Evolutionary conservation across 176 grass and related monocot species (phyloP), one percentile per base, ranked within the genome.

Genomic region (Themeda triandra): DNA sequence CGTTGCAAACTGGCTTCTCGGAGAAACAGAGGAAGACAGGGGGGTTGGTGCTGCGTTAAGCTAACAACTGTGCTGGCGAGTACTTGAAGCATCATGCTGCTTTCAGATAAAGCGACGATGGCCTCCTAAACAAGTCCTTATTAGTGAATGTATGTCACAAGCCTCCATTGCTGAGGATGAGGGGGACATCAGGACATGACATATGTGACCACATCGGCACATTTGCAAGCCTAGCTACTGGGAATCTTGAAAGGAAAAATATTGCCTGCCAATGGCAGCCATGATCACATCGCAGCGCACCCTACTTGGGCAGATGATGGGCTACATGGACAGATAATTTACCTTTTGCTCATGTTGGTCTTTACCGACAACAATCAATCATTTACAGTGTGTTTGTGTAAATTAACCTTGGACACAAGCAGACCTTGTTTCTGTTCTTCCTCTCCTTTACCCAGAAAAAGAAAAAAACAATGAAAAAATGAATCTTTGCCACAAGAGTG

Each of bases 331-430:
- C 74, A 86, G 79, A 87, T 87, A 87, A 87, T 79, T 90, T 80
- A 76, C 23, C 27, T 68, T 65, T 60, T 66, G 8, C 18, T 44
- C 32, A 14, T 59, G 62, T 76, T 77, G 23, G 65, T 6, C 58
- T 33, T 82, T 76, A 76, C 69, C 62, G n/a, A 49, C 68, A 79
- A 83, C 48, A 53, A 53, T 48, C 74, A 83, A 90, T 49, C 59
- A 29, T 83, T 83, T 86, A 90, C 88, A 90, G 42, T 68, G 74
- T 66, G 37, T 66, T 56, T 64, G 54, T 86, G 70, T 85, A 78
- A 79, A 78, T 83, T 86, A 87, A 83, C 87, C 74, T 73, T 90
- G 75, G 21, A 60, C 83, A 89, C 65, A 27, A 81, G 28, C 27
- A 13, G 30, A 42, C 51, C 74, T 59, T 76, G 49, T 35, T 67